These are phyloP conservation scores for Coelastrella sp. DNA, from an alignment of 139 green algal species.

Conservation along the genomic window DNA sequence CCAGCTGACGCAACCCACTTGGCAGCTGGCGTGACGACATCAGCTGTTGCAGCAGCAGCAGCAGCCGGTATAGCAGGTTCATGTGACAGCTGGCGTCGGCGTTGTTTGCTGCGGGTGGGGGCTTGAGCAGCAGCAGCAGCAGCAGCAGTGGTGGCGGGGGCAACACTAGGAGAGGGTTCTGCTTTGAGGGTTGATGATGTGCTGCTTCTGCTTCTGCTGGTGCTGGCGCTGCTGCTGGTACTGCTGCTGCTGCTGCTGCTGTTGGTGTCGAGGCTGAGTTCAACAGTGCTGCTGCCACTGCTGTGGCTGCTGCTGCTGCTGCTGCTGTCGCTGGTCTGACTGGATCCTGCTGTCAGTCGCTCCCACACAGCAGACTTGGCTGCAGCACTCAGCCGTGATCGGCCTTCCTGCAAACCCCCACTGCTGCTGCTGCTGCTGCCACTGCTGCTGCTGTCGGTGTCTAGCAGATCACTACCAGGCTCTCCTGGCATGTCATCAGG, in stretches of 20 bases:
- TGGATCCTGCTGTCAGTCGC: too few species aligned
- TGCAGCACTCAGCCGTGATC: too few species aligned
- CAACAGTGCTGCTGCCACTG: too few species aligned
- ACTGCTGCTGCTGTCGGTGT: background rate
- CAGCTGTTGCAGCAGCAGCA: too few species aligned
- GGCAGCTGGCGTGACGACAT: background rate
- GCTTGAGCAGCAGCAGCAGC: background rate
- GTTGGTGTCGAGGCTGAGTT: background rate
- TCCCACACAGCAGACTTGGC: too few species aligned
- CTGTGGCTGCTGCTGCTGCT: too few species aligned
- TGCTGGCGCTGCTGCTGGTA: background rate
- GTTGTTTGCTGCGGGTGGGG: too few species aligned
- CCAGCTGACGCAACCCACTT: too few species aligned
- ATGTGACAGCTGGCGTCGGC: too few species aligned
- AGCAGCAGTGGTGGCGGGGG: background rate
- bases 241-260: background rate
- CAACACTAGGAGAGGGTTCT: background rate
- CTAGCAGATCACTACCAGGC: background rate
- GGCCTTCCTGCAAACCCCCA: background rate
- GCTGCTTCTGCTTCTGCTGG: background rate
- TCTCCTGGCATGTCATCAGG: background rate
- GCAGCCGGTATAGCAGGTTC: background rate
- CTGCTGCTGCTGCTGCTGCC: background rate
- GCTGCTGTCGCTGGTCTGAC: too few species aligned
- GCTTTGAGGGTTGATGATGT: background rate